These are phyloP conservation scores for Incumbomyces lentus DNA, from an alignment of 2,329 filamentous ascomycete species.

Conservation along the genomic window DNA sequence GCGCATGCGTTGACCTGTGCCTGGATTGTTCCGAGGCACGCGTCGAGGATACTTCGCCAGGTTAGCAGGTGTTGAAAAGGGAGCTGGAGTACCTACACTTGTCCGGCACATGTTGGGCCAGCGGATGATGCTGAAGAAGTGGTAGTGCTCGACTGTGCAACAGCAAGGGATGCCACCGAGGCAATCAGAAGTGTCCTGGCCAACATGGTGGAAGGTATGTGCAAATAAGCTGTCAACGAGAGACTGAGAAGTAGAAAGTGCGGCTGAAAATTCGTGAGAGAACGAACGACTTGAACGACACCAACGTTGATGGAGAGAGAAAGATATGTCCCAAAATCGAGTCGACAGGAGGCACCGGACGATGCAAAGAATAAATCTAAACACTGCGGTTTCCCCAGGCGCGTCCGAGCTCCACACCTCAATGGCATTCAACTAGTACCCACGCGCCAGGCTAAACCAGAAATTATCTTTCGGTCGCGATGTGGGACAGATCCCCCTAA, in stretches of 20 bases:
- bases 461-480: neutral
- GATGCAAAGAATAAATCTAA: neutral
- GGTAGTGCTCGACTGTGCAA: constrained; percentile 19
- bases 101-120: constrained; percentile 19
- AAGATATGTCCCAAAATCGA: neutral
- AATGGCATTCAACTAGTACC: neutral
- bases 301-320: neutral
- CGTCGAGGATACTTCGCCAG: constrained; percentile 39
- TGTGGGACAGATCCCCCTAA: too few relatives aligned
- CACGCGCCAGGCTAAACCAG: neutral
- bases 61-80: neutral
- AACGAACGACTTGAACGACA: too few relatives aligned
- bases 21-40: constrained; percentile 35
- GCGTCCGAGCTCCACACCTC: neutral
- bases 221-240: neutral
- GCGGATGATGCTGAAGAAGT: constrained; percentile 10
- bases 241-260: constrained; percentile 1
- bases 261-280: neutral
- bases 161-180: constrained; percentile 21
- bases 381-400: neutral
- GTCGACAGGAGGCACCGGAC: neutral
- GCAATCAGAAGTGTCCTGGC: constrained; percentile 19
- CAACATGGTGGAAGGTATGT: constrained; percentile 11
- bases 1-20: constrained; percentile 35
- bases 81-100: constrained; percentile 17